Conservation (phyloP, 2,329 filamentous ascomycete genomes). For the Didymella segeticola region DNA sequence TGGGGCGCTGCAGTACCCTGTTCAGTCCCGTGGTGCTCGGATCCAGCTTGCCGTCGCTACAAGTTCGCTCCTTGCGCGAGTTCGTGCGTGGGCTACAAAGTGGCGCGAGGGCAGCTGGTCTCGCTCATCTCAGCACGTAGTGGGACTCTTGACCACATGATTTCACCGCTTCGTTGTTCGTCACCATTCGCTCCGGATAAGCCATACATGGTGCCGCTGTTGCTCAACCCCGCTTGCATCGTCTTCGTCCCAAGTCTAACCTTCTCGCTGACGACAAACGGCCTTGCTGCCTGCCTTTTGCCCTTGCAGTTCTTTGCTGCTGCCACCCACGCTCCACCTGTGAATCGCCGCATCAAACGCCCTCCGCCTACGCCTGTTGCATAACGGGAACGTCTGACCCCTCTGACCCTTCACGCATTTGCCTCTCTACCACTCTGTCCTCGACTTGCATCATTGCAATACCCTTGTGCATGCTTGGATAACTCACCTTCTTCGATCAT, state of each 20-base stretch:
- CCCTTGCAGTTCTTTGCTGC: constrained; percentile 18
- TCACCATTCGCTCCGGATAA: constrained; percentile 23
- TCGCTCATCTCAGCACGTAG: constrained; percentile 17
- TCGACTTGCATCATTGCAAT: not conserved
- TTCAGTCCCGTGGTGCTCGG: constrained; percentile 5
- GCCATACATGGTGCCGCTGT: constrained; percentile 26
- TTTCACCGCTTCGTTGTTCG: constrained; percentile 17
- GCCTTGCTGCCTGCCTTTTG: constrained; percentile 11
- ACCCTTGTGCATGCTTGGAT: not conserved
- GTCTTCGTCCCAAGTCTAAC: constrained; percentile 16
- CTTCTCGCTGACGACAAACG: constrained; percentile 10
- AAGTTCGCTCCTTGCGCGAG: constrained; percentile 15
- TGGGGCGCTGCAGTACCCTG: constrained; percentile 15
- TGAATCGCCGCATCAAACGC: constrained; percentile 27
- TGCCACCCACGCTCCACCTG: constrained; percentile 20
- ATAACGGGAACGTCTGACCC: not conserved
- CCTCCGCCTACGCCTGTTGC: constrained; percentile 16
- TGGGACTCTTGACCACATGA: constrained; percentile 23
- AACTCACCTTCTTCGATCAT: not conserved
- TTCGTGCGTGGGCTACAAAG: constrained; percentile 6
- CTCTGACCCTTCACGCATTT: not conserved
- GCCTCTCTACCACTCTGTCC: not conserved
- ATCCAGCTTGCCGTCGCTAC: constrained; percentile 16
- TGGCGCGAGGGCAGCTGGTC: constrained; percentile 23
- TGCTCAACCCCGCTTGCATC: constrained; percentile 21